Evolutionary conservation across 2,329 filamentous ascomycete species (phyloP), one percentile per base, ranked within the genome.

Genomic region (Dothideomycetidae sp.): DNA sequence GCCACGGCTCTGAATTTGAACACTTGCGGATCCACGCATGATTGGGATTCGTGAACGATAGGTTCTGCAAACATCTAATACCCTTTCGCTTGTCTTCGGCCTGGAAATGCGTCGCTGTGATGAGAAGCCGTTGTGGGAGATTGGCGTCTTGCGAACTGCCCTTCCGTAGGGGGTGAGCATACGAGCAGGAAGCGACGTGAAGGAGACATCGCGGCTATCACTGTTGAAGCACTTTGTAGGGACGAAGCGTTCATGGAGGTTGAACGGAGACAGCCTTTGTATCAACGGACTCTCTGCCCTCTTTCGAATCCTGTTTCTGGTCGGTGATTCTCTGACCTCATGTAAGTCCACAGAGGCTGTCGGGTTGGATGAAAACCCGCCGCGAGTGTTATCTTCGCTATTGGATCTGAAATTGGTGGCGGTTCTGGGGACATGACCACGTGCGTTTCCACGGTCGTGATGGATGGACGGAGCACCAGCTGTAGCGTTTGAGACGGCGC

Each of bases 81-180:
- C 16, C 5, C 36, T 10, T 14, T 37, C 36, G 17, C 36, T 37
- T 10, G 36, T 31, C 17, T 26, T 26, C 7, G 21, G 21, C 21
- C 29, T 31, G 9, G 16, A 10, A 31, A 3, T 5, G n/a, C n/a
- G n/a, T 16, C 42, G 46, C 12, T 29, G 39, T 2, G 37, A 44
- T 5, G 44, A 47, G 36, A 56, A 56, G 3, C 52, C 51, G 36
- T 56, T 51, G 5, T 29, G 12, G 14, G 26, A 19, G 5, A n/a
- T 10, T 12, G 28, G 31, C 5, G 29, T 17, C 26, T 37, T 28
- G 12, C 36, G 14, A 3, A 18, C 21, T 3, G 16, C 16, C 28
- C 15, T 31, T 29, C 31, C 36, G 16, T 19, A 37, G 2, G 16
- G 4, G 11, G 4, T 15, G 11, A 37, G 36, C 16, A 23, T 10